phyloP scores from a whole-genome alignment of 2,329 filamentous ascomycete species.

The Aureobasidium subglaciale region DNA sequence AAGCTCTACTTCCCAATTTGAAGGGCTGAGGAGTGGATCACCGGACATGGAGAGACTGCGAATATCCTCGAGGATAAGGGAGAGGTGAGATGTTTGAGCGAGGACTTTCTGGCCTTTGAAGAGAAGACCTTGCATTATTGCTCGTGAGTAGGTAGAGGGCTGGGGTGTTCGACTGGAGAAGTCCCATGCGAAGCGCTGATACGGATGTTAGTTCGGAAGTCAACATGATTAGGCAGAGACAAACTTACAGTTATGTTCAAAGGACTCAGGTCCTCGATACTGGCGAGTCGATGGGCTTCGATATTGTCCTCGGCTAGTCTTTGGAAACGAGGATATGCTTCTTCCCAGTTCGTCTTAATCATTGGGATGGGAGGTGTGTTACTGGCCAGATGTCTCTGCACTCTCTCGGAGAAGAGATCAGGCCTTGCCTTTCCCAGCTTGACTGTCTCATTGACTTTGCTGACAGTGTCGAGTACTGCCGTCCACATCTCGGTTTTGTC shows the following conservation, averaged over 20 bases:
- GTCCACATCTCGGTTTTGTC: slow-evolving; percentile 16
- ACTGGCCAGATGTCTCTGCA: slow-evolving; percentile 86
- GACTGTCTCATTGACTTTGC: slow-evolving; percentile 1
- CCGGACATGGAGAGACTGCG: slow-evolving; percentile 66
- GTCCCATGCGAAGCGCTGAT: slow-evolving; percentile 61
- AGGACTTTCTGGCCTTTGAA: slow-evolving; percentile 65
- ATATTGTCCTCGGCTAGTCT: slow-evolving; percentile 65
- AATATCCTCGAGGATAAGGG: slow-evolving; percentile 74
- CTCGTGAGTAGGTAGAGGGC: slow-evolving; percentile 75
- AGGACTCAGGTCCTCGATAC: slow-evolving; percentile 7
- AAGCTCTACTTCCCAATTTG: slow-evolving; percentile 69
- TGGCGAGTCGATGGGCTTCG: slow-evolving; percentile 37
- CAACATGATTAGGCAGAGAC: neutral
- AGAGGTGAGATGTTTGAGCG: slow-evolving; percentile 63
- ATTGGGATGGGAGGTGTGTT: slow-evolving; percentile 90
- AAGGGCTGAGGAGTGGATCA: slow-evolving; percentile 61
- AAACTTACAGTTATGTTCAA: slow-evolving; percentile 16
- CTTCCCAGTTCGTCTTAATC: slow-evolving; percentile 65
- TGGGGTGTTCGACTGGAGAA: slow-evolving; percentile 76
- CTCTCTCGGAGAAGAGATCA: slow-evolving; percentile 79
- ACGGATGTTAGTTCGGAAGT: slow-evolving; percentile 10
- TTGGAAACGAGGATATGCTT: slow-evolving; percentile 62
- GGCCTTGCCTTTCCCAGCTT: slow-evolving; percentile 56
- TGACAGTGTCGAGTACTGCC: slow-evolving; percentile 24
- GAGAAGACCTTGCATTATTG: slow-evolving; percentile 43